Evolutionary conservation across 345 rosid genomes (phyloP), one percentile per base, ranked within the genome.

Genomic region (Isatis tinctoria): DNA sequence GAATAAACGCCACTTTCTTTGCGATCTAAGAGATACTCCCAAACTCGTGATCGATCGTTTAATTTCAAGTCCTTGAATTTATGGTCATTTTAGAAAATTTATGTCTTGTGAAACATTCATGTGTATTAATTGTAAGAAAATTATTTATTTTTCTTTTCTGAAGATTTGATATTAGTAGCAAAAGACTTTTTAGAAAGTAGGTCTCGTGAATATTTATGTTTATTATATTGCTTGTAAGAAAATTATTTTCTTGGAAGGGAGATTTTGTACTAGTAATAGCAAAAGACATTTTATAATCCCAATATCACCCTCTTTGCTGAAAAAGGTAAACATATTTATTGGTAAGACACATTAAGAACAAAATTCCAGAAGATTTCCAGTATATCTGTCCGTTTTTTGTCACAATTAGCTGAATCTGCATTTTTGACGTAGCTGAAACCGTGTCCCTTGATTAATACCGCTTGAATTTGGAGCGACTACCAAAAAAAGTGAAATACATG

Each of bases 201-300:
- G 6, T 32, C 7, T 30, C 11, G 33, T 24, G 57, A 72, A 47
- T 26, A 35, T 35, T 47, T 35, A 11, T 47, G 41, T 39, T 17
- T 70, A 10, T 44, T 40, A 40, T 39, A 16, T 16, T 32, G 43
- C 14, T 17, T 20, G 3, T 6, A 11, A 20, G 26, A 32, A 45
- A 33, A 26, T 49, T 49, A 0, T 49, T 27, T 27, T 48, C 52
- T 37, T 14, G 28, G 0, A 10, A 24, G 59, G 36, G 60, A 47
- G 67, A 70, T 70, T 69, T 47, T 47, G 60, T 60, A 60, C 53
- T 18, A 48, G 20, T 13, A 36, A 24, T 45, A 60, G 40, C 40
- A 71, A 37, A 58, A n/a, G 13, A 36, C 8, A 48, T 18, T 41
- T 35, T 16, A 20, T 39, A 20, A 52, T 30, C 24, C 26, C 17